Conservation (phyloP, 2,329 filamentous ascomycete genomes). For the Tolypocladium pustulatum region DNA sequence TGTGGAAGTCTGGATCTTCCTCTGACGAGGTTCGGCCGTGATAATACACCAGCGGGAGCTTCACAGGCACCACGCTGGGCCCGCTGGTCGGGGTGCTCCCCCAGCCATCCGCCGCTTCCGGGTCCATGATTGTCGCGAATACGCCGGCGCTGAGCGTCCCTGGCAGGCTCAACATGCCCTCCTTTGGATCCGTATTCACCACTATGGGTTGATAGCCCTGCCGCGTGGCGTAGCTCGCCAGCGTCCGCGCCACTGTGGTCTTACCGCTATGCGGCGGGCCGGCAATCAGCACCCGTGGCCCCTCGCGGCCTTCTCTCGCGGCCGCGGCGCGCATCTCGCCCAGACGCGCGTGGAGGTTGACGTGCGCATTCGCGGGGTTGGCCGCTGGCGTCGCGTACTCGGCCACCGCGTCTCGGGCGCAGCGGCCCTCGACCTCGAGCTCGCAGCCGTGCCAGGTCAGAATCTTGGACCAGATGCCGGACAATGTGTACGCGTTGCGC, state of each 20-base stretch:
- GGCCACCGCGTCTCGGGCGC: slow-evolving; percentile 43
- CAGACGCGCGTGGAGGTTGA: slow-evolving; percentile 83
- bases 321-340: slow-evolving; percentile 60
- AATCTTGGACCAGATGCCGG: slow-evolving; percentile 74
- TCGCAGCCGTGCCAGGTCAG: slow-evolving; percentile 88
- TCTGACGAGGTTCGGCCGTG: slow-evolving; percentile 67
- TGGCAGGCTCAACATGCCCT: slow-evolving; percentile 67
- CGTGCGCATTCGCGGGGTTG: slow-evolving; percentile 68
- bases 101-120: slow-evolving; percentile 71
- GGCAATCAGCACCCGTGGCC: slow-evolving; percentile 75
- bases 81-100: slow-evolving; percentile 86
- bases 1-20: slow-evolving; percentile 63
- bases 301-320: slow-evolving; percentile 35
- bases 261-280: slow-evolving; percentile 75
- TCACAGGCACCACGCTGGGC: slow-evolving; percentile 78
- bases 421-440: slow-evolving; percentile 61
- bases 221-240: slow-evolving; percentile 71
- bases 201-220: slow-evolving; percentile 66
- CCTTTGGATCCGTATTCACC: slow-evolving; percentile 74
- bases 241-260: slow-evolving; percentile 65
- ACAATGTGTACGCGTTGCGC: slow-evolving; percentile 70
- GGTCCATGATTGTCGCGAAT: slow-evolving; percentile 77
- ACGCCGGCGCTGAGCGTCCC: slow-evolving; percentile 80
- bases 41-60: slow-evolving; percentile 84
- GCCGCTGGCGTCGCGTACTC: slow-evolving; percentile 61